Conservation (phyloP, 164 flowering plant genomes). For the Akebia trifoliata region DNA sequence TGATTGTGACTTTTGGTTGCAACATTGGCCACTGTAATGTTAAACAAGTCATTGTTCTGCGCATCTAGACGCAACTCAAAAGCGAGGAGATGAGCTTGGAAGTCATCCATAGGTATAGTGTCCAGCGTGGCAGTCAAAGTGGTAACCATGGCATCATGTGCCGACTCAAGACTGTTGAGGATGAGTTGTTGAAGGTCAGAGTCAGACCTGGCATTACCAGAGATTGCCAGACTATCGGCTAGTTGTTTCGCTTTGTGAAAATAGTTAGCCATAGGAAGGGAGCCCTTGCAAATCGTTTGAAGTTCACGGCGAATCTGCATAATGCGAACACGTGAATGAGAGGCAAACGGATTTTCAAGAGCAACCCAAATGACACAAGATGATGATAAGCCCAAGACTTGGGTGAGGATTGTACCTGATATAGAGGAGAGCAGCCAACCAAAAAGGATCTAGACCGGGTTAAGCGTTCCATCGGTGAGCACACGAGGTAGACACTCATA, state of each 20-base stretch:
- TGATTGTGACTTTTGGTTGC: not conserved
- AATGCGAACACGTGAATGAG: not conserved
- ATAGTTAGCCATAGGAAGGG: not conserved
- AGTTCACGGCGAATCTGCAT: constrained; percentile 1
- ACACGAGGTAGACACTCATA: not conserved
- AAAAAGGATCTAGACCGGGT: not conserved
- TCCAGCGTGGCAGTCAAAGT: not conserved
- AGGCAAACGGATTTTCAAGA: not conserved
- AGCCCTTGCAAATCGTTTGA: not conserved
- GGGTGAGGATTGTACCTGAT: not conserved
- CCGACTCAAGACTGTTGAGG: not conserved
- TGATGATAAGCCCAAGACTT: not conserved
- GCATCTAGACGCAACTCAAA: not conserved
- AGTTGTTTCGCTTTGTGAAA: not conserved
- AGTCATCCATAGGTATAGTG: not conserved
- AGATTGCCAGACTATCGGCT: not conserved
- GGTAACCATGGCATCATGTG: not conserved
- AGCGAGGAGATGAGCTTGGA: constrained; percentile 5
- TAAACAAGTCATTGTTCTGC: not conserved
- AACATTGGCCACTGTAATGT: too few species aligned
- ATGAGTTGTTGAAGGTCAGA: constrained; percentile 1
- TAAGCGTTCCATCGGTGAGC: not conserved
- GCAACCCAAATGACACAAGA: not conserved
- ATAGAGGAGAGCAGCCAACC: constrained; percentile 6
- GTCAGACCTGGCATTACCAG: not conserved